Conservation (phyloP, 352 stramenopile genomes). For the Hyaloperonospora arabidopsidis region DNA sequence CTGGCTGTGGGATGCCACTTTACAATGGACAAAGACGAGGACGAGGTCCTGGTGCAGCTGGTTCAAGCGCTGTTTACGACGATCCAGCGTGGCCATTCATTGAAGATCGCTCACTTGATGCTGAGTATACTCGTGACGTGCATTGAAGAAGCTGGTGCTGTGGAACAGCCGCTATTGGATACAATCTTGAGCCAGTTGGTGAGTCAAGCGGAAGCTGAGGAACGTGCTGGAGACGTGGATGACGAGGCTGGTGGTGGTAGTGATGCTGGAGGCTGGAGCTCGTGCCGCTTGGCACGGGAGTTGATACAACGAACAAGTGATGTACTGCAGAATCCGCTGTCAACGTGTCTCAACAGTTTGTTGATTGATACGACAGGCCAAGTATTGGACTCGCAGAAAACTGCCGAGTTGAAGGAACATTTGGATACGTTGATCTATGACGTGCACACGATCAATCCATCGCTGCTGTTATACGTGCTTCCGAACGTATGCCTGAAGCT, state of each 20-base stretch:
- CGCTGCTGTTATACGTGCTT: constrained; percentile 68
- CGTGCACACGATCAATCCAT: constrained; percentile 73
- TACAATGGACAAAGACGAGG: constrained; percentile 31
- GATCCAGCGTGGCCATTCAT: constrained; percentile 48
- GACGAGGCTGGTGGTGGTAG: neutral
- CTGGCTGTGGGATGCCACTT: constrained; percentile 51
- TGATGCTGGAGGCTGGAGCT: too few species aligned
- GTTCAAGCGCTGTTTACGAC: constrained; percentile 63
- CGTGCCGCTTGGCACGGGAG: constrained; percentile 59
- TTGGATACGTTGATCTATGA: constrained; percentile 80
- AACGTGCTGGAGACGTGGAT: neutral
- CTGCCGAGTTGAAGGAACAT: constrained; percentile 67
- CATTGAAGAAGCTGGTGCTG: constrained; percentile 57
- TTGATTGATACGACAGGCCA: constrained; percentile 44
- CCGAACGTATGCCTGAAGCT: constrained; percentile 83
- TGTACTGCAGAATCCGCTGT: constrained; percentile 53
- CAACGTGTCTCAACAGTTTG: constrained; percentile 77
- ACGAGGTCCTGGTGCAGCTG: constrained; percentile 57
- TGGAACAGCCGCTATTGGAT: constrained; percentile 66
- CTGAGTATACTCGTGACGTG: constrained; percentile 62
- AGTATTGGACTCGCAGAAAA: constrained; percentile 11
- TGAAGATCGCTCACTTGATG: constrained; percentile 72
- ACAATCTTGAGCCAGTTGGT: constrained; percentile 52
- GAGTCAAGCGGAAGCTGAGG: constrained; percentile 6
- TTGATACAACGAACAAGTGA: constrained; percentile 71